Base-by-base conservation (phyloP, 2,329 filamentous ascomycete genomes). In the Aspergillus fructus region DNA sequence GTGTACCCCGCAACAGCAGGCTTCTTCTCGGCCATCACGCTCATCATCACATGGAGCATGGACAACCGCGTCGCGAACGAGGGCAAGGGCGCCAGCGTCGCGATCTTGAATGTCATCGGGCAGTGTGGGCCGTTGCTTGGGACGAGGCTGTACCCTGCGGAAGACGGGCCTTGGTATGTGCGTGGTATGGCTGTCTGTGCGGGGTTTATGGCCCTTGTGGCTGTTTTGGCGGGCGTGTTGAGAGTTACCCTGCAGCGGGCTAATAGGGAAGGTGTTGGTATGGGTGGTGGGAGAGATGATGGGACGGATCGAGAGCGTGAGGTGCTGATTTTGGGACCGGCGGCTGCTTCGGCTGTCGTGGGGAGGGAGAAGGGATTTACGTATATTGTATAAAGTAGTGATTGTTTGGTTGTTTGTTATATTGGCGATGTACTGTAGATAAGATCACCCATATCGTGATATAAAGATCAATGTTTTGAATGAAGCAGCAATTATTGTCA, bases 21-120 rank as follows among this genome's bases (percentile, higher is more conserved):
- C 4, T 94, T 96, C 75, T 93, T 96, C 79, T 87, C 84, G 59
- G 89, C 91, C 19, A 89, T 96, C 56, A 91, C 91, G 0, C 81
- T 96, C 33, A 88, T 93, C 64, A 89, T 96, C 56, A 89, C 90
- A 2, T 96, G 92, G 92, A 90, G 85, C 37, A 84, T 96, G 68
- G 96, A 96, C 70, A 96, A 96, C 72, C 90, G 94, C 69, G 77
- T 83, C 53, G 85, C 80, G 12, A 85, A 87, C 60, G 84, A 83
- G 51, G 84, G 85, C 6, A 89, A 89, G 63, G 90, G 90, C 0
- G 85, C 85, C 1, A 90, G 89, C 1, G 90, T 96, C 67, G 90
- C 89, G 1, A 80, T 96, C 33, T 73, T 97, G 68, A 93, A 96
- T 72, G 68, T 91, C 37, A 81, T 96, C 13, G 93, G 91, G 1